phyloP scores from a whole-genome alignment of 176 grass and related monocot species.

The Cenchrus americanus region DNA sequence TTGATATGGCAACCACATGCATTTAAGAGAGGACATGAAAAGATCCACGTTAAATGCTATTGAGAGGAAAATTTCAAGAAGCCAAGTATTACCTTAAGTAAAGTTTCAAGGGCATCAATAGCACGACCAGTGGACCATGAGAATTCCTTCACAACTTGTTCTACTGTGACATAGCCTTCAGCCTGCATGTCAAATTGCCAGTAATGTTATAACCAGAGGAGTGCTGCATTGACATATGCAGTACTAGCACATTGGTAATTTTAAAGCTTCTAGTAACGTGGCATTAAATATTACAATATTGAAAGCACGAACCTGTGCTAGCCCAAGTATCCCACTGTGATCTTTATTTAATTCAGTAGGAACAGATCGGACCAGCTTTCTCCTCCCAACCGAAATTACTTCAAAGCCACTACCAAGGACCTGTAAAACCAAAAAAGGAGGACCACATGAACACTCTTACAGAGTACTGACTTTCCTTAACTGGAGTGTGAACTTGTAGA shows the following conservation, averaged over 20 bases:
- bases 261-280: slow-evolving; percentile 5
- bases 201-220: slow-evolving; percentile 25
- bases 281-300: not conserved
- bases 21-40: no score
- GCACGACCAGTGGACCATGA: slow-evolving; percentile 82
- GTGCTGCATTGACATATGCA: not conserved
- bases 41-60: not conserved
- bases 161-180: slow-evolving; percentile 76
- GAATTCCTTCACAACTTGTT: slow-evolving; percentile 73
- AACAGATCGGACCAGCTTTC: slow-evolving; percentile 87
- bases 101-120: slow-evolving; percentile 84
- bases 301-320: slow-evolving; percentile 81
- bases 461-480: not conserved
- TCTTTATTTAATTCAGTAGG: slow-evolving; percentile 97
- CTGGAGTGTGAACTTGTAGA: not conserved
- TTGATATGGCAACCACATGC: not conserved
- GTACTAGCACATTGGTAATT: not conserved
- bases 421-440: slow-evolving; percentile 46
- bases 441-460: slow-evolving; percentile 4
- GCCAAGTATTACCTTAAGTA: slow-evolving; percentile 67
- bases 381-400: slow-evolving; percentile 91
- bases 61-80: no score
- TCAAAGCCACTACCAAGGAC: slow-evolving; percentile 96
- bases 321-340: slow-evolving; percentile 95
- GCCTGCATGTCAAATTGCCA: slow-evolving; percentile 52